These are phyloP conservation scores for Aspergillus pseudoterreus DNA, from an alignment of 2,329 filamentous ascomycete genomes.

Conservation along the genomic window DNA sequence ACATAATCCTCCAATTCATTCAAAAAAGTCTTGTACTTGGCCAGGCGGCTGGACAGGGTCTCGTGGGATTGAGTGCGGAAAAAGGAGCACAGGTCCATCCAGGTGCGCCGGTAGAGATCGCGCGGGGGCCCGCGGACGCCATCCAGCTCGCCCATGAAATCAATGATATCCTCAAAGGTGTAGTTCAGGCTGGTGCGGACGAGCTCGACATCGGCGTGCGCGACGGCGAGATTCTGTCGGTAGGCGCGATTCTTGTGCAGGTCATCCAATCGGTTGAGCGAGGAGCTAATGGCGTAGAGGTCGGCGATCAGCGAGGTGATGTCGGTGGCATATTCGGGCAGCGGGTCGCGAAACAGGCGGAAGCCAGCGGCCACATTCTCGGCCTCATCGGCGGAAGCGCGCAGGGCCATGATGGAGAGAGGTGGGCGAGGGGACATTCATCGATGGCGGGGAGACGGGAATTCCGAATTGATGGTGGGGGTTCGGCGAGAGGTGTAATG, in stretches of 20 bases:
- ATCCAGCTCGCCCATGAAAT: constrained; percentile 43
- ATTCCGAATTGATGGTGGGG: neutral
- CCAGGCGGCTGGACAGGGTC: constrained; percentile 46
- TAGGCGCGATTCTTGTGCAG: constrained; percentile 40
- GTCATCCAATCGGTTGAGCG: constrained; percentile 47
- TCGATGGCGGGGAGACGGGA: neutral
- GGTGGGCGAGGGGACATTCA: neutral
- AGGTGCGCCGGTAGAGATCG: constrained; percentile 46
- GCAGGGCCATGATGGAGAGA: constrained; percentile 36
- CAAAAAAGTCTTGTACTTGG: constrained; percentile 50
- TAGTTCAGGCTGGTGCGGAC: constrained; percentile 47
- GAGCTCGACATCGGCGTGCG: constrained; percentile 47
- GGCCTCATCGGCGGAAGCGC: constrained; percentile 45
- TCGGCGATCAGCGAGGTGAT: constrained; percentile 53
- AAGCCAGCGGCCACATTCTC: constrained; percentile 53
- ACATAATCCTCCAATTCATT: constrained; percentile 43
- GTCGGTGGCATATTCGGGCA: constrained; percentile 50
- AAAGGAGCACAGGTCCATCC: constrained; percentile 47
- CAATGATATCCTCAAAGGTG: constrained; percentile 50
- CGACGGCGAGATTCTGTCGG: constrained; percentile 35
- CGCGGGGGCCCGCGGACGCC: constrained; percentile 19
- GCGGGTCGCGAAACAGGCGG: constrained; percentile 46
- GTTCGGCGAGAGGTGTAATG: no score
- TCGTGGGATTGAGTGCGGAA: constrained; percentile 47
- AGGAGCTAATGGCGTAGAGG: constrained; percentile 52